Evolutionary conservation across 768 basidiomycete species (phyloP), one percentile per base, ranked within the genome.

Genomic region (Lactarius indigo): DNA sequence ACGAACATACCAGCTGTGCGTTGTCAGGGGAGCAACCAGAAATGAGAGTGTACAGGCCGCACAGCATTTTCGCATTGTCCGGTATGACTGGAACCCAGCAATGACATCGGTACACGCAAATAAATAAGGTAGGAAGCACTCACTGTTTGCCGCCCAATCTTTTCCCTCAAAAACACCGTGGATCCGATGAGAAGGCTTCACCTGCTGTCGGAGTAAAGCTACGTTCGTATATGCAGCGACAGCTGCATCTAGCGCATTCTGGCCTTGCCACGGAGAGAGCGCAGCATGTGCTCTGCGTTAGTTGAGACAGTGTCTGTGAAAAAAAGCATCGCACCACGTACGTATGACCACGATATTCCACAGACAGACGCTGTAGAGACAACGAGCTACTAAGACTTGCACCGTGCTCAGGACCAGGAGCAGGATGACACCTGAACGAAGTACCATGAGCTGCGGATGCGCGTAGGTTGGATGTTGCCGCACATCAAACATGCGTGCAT

Each of bases 211-310:
- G 30, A 95, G 80, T 8, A 87, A 85, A 0, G 90, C 87, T 31
- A 95, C 86, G 61, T 87, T 90, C 58, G 84, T 89, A 73, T 95
- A 94, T 4, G 90, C 89, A 3, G 92, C 80, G 5, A 94, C 89
- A n/a, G 91, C 92, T 0, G 94, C 94, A 73, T 96, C 93, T 15
- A 94, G 76, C 1, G 92, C 88, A 68, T 94, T 94, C 66, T 80
- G 82, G 1, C 91, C 92, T 74, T 93, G 89, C 92, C 92, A 94
- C 28, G 92, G 92, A 26, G 87, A 88, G 31, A 90, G 78, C 1
- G 86, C 87, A 4, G 90, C 91, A 73, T 92, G 91, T 3, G 91
- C 90, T 13, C 90, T 92, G 63, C 15, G 8, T 31, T 2, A 30
- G 26, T 42, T 50, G 20, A 37, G 26, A 37, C 23, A 28, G 9